A percentile compares a stretch with the other conserved stretches of the same genome.
These are phyloP conservation scores for Suhomyces taliae DNA, from an alignment of 1,139 yeast genomes.

Conservation along the genomic window DNA sequence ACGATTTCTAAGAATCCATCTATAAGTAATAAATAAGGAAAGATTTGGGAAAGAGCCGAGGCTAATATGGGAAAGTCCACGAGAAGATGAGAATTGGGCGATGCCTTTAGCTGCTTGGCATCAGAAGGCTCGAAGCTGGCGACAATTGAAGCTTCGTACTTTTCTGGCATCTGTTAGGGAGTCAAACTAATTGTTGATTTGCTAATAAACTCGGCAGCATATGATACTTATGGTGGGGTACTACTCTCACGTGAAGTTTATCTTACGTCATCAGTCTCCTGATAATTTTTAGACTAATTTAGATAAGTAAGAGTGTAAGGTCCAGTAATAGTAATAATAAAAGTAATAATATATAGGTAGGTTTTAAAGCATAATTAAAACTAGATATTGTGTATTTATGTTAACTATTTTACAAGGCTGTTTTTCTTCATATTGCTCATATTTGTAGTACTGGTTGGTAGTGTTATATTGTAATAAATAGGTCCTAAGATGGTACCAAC, in stretches of 20 bases:
- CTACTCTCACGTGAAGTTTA: background rate
- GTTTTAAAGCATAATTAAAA: too few relatives aligned
- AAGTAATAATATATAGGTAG: too few relatives aligned
- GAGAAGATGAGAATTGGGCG: constrained; percentile 31
- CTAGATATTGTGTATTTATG: too few relatives aligned
- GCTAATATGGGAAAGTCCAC: constrained; percentile 48
- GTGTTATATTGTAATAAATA: too few relatives aligned
- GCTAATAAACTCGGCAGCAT: constrained; percentile 3
- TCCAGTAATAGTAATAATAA: too few relatives aligned
- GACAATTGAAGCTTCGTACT: constrained; percentile 17
- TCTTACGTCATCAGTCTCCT: background rate
- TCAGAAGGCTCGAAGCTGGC: constrained; percentile 42
- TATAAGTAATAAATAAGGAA: constrained; percentile 47
- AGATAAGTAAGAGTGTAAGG: too few relatives aligned
- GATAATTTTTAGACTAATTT: background rate
- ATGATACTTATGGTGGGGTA: constrained; percentile 13
- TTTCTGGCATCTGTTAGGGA: constrained; percentile 13
- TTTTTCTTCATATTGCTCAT: too few relatives aligned
- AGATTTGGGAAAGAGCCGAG: constrained; percentile 47
- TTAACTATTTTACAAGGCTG: too few relatives aligned
- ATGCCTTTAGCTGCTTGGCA: constrained; percentile 27
- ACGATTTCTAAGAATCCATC: constrained; percentile 47
- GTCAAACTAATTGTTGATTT: background rate
- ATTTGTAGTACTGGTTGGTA: too few relatives aligned
- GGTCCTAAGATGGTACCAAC: too few relatives aligned